phyloP scores from a whole-genome alignment of 2,329 filamentous ascomycete species.

The Aspergillus persii region DNA sequence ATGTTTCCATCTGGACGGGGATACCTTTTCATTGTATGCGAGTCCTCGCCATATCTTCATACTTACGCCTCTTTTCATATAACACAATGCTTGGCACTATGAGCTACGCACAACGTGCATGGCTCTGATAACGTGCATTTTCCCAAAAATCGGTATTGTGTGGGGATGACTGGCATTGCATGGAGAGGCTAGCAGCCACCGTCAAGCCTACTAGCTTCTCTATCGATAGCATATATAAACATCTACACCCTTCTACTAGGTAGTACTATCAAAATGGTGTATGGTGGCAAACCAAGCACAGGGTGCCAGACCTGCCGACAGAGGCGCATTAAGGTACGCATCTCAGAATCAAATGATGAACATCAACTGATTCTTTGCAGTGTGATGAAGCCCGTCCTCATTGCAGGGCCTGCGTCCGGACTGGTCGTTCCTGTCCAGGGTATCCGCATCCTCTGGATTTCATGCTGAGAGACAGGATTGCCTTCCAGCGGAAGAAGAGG shows the following conservation, averaged over 20 bases:
- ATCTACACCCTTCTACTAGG: neutral
- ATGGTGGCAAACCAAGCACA: constrained; percentile 27
- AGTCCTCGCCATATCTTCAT: neutral
- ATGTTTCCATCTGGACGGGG: neutral
- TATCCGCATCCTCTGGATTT: constrained; percentile 30
- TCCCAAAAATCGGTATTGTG: neutral
- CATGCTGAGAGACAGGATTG: constrained; percentile 24
- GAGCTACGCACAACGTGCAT: neutral
- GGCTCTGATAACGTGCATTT: neutral
- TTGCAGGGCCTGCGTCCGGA: constrained; percentile 28
- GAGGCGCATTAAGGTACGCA: constrained; percentile 29
- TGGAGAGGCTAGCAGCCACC: neutral
- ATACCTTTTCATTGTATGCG: neutral
- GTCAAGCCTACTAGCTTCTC: neutral
- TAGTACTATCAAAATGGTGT: constrained; percentile 21
- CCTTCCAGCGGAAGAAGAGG: constrained; percentile 18
- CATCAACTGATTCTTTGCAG: constrained; percentile 12
- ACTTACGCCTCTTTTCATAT: neutral
- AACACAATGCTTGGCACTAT: neutral
- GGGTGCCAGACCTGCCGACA: constrained; percentile 29
- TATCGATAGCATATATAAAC: neutral
- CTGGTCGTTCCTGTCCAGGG: constrained; percentile 28
- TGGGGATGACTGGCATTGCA: neutral
- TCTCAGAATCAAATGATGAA: neutral
- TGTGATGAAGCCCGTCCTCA: constrained; percentile 32